These are phyloP conservation scores for Trebouxia sp. DNA, from an alignment of 139 green algal genomes.

Conservation along the genomic window DNA sequence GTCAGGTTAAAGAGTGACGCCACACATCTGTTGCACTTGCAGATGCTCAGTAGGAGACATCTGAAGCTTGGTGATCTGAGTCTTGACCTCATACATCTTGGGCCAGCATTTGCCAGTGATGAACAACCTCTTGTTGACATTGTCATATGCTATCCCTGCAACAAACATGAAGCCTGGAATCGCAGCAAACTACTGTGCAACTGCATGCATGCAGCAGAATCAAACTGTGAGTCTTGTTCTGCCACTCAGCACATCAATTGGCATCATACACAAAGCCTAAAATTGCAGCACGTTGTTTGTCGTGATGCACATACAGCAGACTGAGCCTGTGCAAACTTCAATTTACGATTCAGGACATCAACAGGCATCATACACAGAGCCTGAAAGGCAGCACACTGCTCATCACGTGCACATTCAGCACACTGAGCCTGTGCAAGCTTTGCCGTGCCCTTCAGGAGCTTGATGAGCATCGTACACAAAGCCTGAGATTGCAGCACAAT, in stretches of 20 bases:
- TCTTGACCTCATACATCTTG: conserved; percentile 63
- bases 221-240: not conserved
- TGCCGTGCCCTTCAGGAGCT: not conserved
- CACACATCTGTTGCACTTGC: conserved; percentile 2
- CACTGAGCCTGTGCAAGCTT: not conserved
- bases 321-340: not conserved
- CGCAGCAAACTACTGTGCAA: not conserved
- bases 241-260: not conserved
- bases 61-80: conserved; percentile 29
- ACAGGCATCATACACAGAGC: too few species aligned
- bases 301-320: not conserved
- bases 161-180: not conserved
- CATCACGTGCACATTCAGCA: not conserved
- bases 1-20: not conserved
- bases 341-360: not conserved
- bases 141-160: conserved; percentile 88
- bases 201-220: not conserved
- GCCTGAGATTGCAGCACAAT: not conserved
- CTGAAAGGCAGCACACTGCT: not conserved
- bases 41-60: not conserved
- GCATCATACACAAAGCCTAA: not conserved
- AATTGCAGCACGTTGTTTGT: not conserved
- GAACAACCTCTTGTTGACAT: conserved; percentile 62
- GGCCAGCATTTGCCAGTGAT: conserved; percentile 88
- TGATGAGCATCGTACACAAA: not conserved